Evolutionary conservation across 116 monocot species (phyloP).

Genomic region (Papilionanthe hybrid): DNA sequence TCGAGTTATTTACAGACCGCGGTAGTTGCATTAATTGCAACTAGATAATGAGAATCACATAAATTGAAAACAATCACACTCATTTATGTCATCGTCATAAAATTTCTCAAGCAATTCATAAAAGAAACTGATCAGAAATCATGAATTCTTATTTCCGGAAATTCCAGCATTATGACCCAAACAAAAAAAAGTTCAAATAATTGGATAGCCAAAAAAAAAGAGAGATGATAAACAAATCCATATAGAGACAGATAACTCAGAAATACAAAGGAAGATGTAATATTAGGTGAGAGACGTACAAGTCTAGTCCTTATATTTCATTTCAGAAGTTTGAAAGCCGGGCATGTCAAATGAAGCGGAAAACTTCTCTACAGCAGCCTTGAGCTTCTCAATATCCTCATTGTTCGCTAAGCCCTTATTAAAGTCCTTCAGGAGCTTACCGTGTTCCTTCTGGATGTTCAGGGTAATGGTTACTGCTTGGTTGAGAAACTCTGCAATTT

Average conservation of each 20-base stretch:
- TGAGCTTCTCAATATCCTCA: conserved; percentile 74
- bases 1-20: no score
- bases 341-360: conserved; percentile 75
- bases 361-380: conserved; percentile 73
- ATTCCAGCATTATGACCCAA: neutral
- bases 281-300: neutral
- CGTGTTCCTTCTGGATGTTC: conserved; percentile 76
- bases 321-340: conserved; percentile 61
- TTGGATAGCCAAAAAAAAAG: neutral
- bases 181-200: neutral
- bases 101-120: neutral
- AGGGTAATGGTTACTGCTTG: conserved; percentile 79
- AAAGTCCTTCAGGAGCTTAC: conserved; percentile 95
- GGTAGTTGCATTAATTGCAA: no score
- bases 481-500: conserved; percentile 91
- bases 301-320: conserved; percentile 58
- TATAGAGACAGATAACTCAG: neutral
- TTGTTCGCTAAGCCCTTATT: conserved; percentile 90
- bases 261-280: neutral
- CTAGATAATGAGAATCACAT: no score
- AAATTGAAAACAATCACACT: no score
- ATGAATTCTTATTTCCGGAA: neutral
- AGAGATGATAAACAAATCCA: neutral
- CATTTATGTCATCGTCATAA: neutral
- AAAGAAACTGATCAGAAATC: neutral